Base-by-base conservation (phyloP, 2,329 filamentous ascomycete species). In the Cladosporium sp. region DNA sequence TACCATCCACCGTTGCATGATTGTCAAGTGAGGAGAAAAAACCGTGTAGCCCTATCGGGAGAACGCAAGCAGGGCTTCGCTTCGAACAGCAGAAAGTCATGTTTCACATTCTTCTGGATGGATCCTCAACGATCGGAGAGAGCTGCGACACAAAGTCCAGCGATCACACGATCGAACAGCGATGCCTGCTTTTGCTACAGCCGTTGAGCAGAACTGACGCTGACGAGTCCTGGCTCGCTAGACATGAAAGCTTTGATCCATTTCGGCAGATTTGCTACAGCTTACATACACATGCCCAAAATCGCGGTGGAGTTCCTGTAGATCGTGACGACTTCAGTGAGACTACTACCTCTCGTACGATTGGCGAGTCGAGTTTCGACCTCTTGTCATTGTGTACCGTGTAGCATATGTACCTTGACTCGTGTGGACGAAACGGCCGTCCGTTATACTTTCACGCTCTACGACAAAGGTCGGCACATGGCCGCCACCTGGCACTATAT, bases 31-130 rank as follows among this genome's bases (percentile, higher is more conserved):
- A 29, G 29, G 23, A 31, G 29, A 31, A 29, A 50, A 50, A 50
- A 50, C 28, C 26, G 4, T 40, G 18, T 16, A 46, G 40, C 40
- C 40, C 40, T 46, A 12, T 8, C 40, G n/a, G n/a, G 8, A 21
- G 40, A 46, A 46, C 40, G 40, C 40, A 46, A 46, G n/a, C 40
- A 46, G 40, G 40, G 40, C 37, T 35, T 33, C 33, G 33, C 33
- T 33, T 33, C 31, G 31, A 33, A 33, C 31, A 55, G 11, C 31
- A 29, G 16, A 11, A 55, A 55, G 52, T 33, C 52, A 33, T 55
- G 52, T 55, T 55, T 55, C 52, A 55, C 52, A n/a, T 55, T 55
- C 29, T 55, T 52, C 52, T 33, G 18, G n/a, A 55, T 31, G n/a
- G 10, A 11, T 46, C n/a, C 40, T 21, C 40, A 46, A 46, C n/a